Conservation (phyloP, 129 eudicot species). For the Flaveria robusta region DNA sequence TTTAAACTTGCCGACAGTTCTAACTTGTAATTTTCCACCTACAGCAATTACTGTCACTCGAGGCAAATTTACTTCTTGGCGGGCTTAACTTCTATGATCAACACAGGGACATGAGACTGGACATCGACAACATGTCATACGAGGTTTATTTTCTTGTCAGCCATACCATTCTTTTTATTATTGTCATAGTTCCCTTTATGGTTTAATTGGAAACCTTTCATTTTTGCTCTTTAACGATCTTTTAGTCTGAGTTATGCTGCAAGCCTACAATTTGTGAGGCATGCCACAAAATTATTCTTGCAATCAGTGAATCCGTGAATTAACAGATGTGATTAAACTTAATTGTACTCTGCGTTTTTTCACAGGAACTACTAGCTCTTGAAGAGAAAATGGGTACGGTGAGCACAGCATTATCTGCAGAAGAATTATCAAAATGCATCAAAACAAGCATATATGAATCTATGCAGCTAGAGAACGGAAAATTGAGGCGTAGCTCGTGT, state of each 20-base stretch:
- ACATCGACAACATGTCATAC: constrained; percentile 92
- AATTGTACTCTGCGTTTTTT: constrained; percentile 8
- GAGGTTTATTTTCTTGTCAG: constrained; percentile 55
- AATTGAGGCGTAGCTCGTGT: constrained; percentile 24
- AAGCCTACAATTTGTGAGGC: no score
- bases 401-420: constrained; percentile 84
- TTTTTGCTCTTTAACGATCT: no score
- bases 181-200: no score
- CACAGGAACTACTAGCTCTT: constrained; percentile 80
- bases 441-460: constrained; percentile 48
- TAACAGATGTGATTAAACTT: not conserved
- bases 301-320: not conserved
- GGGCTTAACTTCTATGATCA: constrained; percentile 71
- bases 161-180: not conserved
- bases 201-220: no score
- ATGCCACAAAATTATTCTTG: no score
- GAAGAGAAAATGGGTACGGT: constrained; percentile 89
- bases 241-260: no score
- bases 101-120: constrained; percentile 89
- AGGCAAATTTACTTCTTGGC: constrained; percentile 65
- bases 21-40: constrained; percentile 3
- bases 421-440: constrained; percentile 64
- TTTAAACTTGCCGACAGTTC: constrained; percentile 6
- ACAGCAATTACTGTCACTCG: constrained; percentile 73
- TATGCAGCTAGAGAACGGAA: constrained; percentile 25